Percentiles rank a stretch among this genome's conserved stretches.
Conservation (phyloP, 1,284 basidiomycete species). For the Cryptococcus floricola region DNA sequence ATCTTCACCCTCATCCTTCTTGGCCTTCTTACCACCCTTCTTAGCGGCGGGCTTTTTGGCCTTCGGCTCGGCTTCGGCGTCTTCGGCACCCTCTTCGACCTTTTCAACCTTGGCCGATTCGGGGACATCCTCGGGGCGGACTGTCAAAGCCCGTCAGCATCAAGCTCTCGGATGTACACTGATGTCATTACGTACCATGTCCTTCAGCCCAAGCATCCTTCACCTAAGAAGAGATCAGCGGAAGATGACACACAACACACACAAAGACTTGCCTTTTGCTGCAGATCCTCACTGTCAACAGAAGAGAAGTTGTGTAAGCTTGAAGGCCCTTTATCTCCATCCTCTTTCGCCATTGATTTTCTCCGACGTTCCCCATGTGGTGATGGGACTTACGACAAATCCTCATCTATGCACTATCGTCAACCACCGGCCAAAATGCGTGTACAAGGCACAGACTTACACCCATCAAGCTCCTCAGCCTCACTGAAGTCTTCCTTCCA, state of each 20-base stretch:
- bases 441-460: slow-evolving; percentile 12
- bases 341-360: neutral
- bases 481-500: slow-evolving; percentile 62
- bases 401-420: slow-evolving; percentile 23
- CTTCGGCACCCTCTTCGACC: slow-evolving; percentile 13
- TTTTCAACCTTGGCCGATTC: slow-evolving; percentile 55
- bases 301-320: neutral
- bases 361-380: neutral
- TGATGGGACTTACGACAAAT: slow-evolving; percentile 33
- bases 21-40: slow-evolving; percentile 15
- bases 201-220: slow-evolving; percentile 66
- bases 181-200: slow-evolving; percentile 40
- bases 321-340: neutral
- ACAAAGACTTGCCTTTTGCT: slow-evolving; percentile 51
- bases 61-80: slow-evolving; percentile 3
- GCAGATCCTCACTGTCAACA: slow-evolving; percentile 23
- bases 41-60: slow-evolving; percentile 9
- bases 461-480: slow-evolving; percentile 54
- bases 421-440: neutral
- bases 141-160: neutral
- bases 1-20: slow-evolving; percentile 12
- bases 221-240: slow-evolving; percentile 45
- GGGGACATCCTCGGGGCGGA: slow-evolving; percentile 66
- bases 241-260: neutral
- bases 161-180: neutral